phyloP scores from a whole-genome alignment of 768 basidiomycete genomes.

The Termitomyces eurrhizus region DNA sequence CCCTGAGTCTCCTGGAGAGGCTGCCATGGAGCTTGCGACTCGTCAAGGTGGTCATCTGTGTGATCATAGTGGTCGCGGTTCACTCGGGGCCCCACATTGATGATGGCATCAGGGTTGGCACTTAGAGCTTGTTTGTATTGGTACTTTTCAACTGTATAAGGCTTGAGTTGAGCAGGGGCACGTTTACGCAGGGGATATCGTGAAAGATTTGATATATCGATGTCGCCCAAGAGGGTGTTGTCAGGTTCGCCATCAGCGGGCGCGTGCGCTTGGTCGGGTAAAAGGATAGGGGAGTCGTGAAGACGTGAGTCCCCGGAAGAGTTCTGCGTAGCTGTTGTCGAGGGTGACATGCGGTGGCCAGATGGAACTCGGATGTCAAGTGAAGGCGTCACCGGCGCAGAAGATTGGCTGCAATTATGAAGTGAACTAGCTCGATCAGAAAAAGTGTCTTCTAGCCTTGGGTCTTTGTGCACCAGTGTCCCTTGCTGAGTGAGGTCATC shows the following conservation, averaged over 20 bases:
- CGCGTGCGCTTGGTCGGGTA: not conserved
- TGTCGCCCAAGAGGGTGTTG: not conserved
- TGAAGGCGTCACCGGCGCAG: not conserved
- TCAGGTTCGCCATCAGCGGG: not conserved
- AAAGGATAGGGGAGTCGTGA: not conserved
- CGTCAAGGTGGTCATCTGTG: slow-evolving; percentile 26
- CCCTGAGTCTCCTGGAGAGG: slow-evolving; percentile 20
- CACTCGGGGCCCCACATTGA: slow-evolving; percentile 36
- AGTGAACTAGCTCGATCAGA: not conserved
- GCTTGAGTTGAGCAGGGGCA: slow-evolving; percentile 51
- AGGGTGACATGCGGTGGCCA: not conserved
- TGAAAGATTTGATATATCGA: slow-evolving; percentile 12
- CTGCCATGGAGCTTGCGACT: slow-evolving; percentile 23
- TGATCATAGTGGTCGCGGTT: slow-evolving; percentile 22
- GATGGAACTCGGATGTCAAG: not conserved
- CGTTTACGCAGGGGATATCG: slow-evolving; percentile 58
- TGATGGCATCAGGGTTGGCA: slow-evolving; percentile 62
- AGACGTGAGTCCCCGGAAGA: not conserved
- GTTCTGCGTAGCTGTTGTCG: not conserved
- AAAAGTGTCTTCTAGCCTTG: not conserved
- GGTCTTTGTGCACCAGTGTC: not conserved
- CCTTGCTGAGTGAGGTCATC: not conserved
- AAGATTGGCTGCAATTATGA: not conserved
- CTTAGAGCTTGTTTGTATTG: slow-evolving; percentile 50
- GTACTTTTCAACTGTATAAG: slow-evolving; percentile 54